Evolutionary conservation across 352 stramenopile genomes (phyloP), one percentile per base, ranked within the genome.

Genomic region (Plasmopara halstedii): DNA sequence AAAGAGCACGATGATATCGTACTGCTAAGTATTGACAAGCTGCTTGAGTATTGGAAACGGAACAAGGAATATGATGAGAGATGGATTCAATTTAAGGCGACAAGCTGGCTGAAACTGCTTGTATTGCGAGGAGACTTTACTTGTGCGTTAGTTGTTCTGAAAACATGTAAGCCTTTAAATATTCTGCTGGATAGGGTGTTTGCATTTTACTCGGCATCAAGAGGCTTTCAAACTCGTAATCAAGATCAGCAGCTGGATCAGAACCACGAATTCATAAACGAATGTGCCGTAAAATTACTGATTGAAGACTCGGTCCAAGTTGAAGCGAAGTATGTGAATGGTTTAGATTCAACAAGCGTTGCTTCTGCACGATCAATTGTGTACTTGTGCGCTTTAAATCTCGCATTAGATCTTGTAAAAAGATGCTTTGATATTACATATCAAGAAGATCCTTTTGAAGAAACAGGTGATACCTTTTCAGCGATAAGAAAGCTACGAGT

Each of bases 161-260:
- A 65, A 27, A 39, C 2, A 2, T 41, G 58, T 19, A 14, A 53
- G 15, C 51, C 27, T 6, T 18, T 49, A 14, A 13, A 2, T 11
- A n/a, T 36, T 15, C 57, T 65, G 4, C 35, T 72, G 15, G 50
- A 65, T 21, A 54, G 10, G 7, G 19, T 72, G n/a, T 58, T 75
- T 18, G 21, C 35, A 9, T 31, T 29, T n/a, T 56, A 56, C 27
- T 26, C 15, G 31, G 42, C 18, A 4, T 46, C 50, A 48, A 20
- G 25, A 32, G 20, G 15, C 20, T 7, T 8, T 53, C 35, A 42
- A 39, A 22, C n/a, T n/a, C n/a, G n/a, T n/a, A n/a, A n/a, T n/a
- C n/a, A n/a, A n/a, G n/a, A n/a, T n/a, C n/a, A n/a, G n/a, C n/a
- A n/a, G n/a, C n/a, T n/a, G n/a, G n/a, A n/a, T n/a, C n/a, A n/a